Evolutionary conservation across 169 alveolate genomes (phyloP).

Genomic region (Besnoitia besnoiti): DNA sequence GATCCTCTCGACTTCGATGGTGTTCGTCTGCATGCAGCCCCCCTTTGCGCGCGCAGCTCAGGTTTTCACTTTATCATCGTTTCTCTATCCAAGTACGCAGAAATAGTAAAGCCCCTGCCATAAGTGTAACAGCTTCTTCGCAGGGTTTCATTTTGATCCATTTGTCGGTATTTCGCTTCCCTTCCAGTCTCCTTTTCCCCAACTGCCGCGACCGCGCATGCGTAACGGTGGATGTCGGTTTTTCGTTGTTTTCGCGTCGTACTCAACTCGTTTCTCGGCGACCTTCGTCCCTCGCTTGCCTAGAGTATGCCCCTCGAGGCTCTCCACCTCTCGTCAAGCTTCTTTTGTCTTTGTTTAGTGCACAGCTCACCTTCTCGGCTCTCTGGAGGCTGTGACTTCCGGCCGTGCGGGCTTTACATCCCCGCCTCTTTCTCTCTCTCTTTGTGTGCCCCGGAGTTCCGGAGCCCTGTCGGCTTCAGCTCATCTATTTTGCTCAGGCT

Average conservation of each 20-base stretch:
- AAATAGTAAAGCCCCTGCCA: too few relatives aligned
- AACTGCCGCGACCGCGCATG: neutral
- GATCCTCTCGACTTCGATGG: too few relatives aligned
- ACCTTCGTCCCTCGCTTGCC: neutral
- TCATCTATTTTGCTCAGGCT: neutral
- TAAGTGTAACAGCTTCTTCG: neutral
- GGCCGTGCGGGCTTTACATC: neutral
- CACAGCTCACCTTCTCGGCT: neutral
- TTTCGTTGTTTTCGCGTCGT: too few relatives aligned
- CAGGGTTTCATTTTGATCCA: neutral
- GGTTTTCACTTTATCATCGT: too few relatives aligned
- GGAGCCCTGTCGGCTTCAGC: too few relatives aligned
- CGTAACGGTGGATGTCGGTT: too few relatives aligned
- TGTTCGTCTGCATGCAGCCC: too few relatives aligned
- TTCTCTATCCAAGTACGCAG: too few relatives aligned
- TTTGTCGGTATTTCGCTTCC: neutral
- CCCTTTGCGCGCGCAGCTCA: too few relatives aligned
- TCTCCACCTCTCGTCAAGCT: neutral
- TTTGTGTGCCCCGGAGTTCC: neutral
- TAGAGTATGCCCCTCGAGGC: neutral
- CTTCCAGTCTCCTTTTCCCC: neutral
- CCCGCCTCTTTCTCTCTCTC: neutral
- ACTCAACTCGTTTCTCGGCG: neutral
- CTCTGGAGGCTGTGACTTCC: neutral
- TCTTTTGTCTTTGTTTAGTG: neutral